Evolutionary conservation across 1,284 basidiomycete genomes (phyloP).

Genomic region (Rhodotorula sp.): DNA sequence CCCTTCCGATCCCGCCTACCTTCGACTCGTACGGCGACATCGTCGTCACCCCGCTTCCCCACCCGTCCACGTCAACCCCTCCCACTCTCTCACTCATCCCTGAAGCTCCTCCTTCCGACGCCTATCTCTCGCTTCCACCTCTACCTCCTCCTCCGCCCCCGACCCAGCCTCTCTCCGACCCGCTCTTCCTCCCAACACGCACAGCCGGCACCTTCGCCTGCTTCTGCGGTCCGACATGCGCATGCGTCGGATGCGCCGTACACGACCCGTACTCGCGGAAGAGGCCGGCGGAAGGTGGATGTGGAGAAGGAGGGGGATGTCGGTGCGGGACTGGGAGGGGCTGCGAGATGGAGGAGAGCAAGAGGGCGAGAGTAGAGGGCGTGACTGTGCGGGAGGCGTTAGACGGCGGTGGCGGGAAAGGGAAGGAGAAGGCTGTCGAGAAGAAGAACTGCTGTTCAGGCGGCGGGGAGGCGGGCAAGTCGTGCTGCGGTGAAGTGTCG

Average conservation of each 20-base stretch:
- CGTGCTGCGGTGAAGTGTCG: neutral
- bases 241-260: conserved; percentile 33
- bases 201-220: conserved; percentile 35
- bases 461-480: neutral
- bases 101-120: neutral
- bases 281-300: neutral
- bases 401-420: neutral
- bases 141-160: neutral
- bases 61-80: neutral
- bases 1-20: neutral
- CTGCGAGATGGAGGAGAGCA: neutral
- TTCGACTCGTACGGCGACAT: neutral
- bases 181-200: conserved; percentile 33
- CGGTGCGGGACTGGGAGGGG: conserved; percentile 10
- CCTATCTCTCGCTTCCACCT: conserved; percentile 1
- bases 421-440: neutral
- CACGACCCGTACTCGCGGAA: conserved; percentile 36
- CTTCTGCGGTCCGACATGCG: conserved; percentile 39
- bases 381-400: no score
- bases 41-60: neutral
- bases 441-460: neutral
- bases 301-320: conserved; percentile 2
- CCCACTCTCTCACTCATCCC: neutral
- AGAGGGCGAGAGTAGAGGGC: neutral
- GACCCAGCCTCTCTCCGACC: no score